A percentile compares a stretch with the other conserved stretches of the same genome.
phyloP scores from a whole-genome alignment of 1,284 basidiomycete genomes.

The Moniliella sp. region DNA sequence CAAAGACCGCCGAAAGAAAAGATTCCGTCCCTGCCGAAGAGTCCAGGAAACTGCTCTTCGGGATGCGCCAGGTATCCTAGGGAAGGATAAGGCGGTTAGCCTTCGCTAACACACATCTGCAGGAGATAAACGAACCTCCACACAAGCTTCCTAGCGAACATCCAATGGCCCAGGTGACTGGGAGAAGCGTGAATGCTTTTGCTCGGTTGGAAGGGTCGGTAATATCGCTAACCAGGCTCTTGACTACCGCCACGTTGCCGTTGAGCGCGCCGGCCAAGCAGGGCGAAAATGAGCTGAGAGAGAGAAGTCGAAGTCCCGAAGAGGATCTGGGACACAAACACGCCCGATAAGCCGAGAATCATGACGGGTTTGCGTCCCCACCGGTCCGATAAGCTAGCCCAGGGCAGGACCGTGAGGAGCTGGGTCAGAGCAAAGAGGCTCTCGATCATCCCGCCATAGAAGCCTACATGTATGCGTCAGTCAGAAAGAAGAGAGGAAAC shows the following conservation, averaged over 20 bases:
- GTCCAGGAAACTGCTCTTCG: constrained; percentile 13
- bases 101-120: too few relatives aligned
- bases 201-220: constrained; percentile 20
- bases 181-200: constrained; percentile 16
- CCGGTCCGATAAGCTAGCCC: constrained; percentile 31
- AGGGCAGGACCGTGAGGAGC: constrained; percentile 35
- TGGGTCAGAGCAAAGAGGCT: constrained; percentile 32
- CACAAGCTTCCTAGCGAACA: constrained; percentile 13
- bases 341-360: constrained; percentile 31
- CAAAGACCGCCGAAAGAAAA: constrained; percentile 1
- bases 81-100: too few relatives aligned
- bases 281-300: constrained; percentile 23
- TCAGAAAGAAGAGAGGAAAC: too few relatives aligned
- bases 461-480: too few relatives aligned
- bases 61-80: constrained; percentile 30
- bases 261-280: constrained; percentile 17
- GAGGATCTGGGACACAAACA: constrained; percentile 25
- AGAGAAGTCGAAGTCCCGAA: constrained; percentile 35
- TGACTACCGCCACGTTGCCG: constrained; percentile 16
- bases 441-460: constrained; percentile 46
- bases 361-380: constrained; percentile 35
- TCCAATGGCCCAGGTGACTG: constrained; percentile 11
- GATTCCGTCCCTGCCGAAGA: constrained; percentile 6
- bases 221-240: constrained; percentile 14
- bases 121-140: too few relatives aligned